Evolutionary conservation across 1,284 basidiomycete species (phyloP).

Genomic region (Wolfiporia cocos): DNA sequence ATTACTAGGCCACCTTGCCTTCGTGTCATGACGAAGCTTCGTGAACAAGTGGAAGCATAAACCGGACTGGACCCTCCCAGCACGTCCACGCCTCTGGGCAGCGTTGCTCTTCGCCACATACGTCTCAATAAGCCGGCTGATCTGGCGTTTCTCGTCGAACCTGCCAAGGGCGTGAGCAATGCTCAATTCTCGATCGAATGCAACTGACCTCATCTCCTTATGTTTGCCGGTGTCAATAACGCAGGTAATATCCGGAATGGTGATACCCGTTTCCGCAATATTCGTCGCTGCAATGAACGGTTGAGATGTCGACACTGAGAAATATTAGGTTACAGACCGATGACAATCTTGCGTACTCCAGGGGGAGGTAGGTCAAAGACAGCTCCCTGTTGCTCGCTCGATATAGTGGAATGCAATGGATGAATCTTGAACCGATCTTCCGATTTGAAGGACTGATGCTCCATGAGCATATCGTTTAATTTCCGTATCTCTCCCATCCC

Average conservation of each 20-base stretch:
- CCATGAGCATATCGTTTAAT: constrained; percentile 76
- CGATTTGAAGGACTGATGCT: constrained; percentile 74
- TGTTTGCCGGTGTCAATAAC: constrained; percentile 97
- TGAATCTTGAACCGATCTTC: constrained; percentile 70
- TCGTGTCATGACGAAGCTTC: constrained; percentile 76
- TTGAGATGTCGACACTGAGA: background rate
- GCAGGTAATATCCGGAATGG: constrained; percentile 97
- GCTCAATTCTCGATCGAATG: background rate
- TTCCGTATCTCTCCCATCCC: constrained; percentile 91
- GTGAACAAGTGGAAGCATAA: constrained; percentile 97
- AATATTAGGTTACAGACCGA: constrained; percentile 44
- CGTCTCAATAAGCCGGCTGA: constrained; percentile 89
- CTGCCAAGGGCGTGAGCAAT: constrained; percentile 31
- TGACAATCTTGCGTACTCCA: constrained; percentile 88
- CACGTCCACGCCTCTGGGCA: constrained; percentile 85
- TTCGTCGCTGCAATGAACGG: constrained; percentile 53
- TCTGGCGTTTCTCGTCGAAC: constrained; percentile 97
- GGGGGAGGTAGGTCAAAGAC: constrained; percentile 85
- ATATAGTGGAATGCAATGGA: constrained; percentile 91
- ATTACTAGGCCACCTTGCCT: constrained; percentile 43
- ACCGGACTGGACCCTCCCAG: constrained; percentile 88
- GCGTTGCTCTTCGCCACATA: constrained; percentile 95
- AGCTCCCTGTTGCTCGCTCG: constrained; percentile 84
- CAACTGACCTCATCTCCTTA: constrained; percentile 75
- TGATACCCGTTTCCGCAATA: constrained; percentile 85